Base-by-base conservation (phyloP, 371 early-diverging fungal genomes). In the Mucor piriformis region DNA sequence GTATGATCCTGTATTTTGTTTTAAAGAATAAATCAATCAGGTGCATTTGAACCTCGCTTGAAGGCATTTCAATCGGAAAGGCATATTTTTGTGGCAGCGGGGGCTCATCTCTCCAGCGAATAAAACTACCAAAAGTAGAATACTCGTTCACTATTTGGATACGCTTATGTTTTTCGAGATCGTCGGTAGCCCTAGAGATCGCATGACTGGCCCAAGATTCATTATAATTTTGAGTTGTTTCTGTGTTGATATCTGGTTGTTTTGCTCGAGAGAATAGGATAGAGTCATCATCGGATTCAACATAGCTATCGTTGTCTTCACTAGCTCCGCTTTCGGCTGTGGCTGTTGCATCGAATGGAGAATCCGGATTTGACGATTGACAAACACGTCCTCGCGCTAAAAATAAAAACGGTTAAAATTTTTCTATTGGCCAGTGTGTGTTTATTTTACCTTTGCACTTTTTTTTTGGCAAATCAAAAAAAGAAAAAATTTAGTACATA, bases 51-150 rank as follows among this genome's bases (percentile, higher is more conserved):
- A 68, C 49, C 15, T 67, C 58, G 12, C 59, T 52, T 0, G 74
- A 63, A 4, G 71, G 71, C 71, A 74, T 74, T 37, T 70, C 69
- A 7, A 74, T 50, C 1, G 66, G 46, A 12, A 49, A 51, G 5
- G 68, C 51, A 44, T 74, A 74, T 13, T 57, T 43, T 7, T 27
- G 50, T 27, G 74, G 71, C 15, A 72, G 43, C 1, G 63, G 29
- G 15, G 69, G 73, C 18, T 72, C 73, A 4, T 43, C 11, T 40
- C 54, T 55, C 63, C 67, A 63, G 7, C 50, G 54, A 21, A 59
- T 32, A 29, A 59, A 52, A 25, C 50, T 59, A 11, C 61, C 61
- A 60, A 63, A 60, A 27, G 50, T 40, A 4, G 57, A 24, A 18
- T 57, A 53, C 7, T 52, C 24, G 46, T 29, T 20, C 21, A 55